A percentile compares a stretch with the other conserved stretches of the same genome.
Conservation (phyloP, 2,329 filamentous ascomycete species). For the Epichloe sylvatica region DNA sequence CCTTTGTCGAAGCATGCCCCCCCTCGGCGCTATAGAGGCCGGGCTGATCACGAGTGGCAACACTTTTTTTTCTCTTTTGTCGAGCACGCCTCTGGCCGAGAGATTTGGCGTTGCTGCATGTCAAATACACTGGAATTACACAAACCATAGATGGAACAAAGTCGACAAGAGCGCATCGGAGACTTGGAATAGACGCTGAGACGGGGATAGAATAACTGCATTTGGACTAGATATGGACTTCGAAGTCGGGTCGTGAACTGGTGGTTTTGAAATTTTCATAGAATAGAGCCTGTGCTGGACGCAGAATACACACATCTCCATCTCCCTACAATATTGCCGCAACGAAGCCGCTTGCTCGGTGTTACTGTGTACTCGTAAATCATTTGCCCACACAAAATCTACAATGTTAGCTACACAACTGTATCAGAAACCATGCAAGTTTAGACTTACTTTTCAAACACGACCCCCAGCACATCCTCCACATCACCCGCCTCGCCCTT, state of each 20-base stretch:
- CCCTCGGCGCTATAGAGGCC: background rate
- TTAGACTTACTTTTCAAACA: conserved; percentile 83
- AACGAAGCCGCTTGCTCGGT: too few relatives aligned
- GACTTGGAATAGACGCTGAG: background rate
- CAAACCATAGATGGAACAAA: background rate
- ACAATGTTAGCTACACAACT: background rate
- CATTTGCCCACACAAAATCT: conserved; percentile 36
- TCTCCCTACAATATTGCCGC: too few relatives aligned
- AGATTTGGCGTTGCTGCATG: background rate
- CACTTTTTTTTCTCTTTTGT: background rate
- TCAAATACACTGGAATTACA: background rate
- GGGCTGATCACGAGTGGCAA: background rate
- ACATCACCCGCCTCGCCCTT: conserved; percentile 76
- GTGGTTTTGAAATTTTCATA: background rate
- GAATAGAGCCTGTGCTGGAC: too few relatives aligned
- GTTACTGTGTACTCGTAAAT: conserved; percentile 1
- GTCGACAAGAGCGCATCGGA: background rate
- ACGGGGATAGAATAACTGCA: too few relatives aligned
- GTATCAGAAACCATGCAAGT: background rate
- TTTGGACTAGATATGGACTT: too few relatives aligned
- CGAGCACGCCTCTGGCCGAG: background rate
- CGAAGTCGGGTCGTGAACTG: background rate
- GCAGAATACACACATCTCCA: too few relatives aligned
- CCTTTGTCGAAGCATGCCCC: background rate
- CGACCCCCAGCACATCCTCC: conserved; percentile 82